A percentile compares a stretch with the other conserved stretches of the same genome.
These are phyloP conservation scores for Anisodus acutangulus DNA, from an alignment of 257 asterid genomes.

Conservation along the genomic window DNA sequence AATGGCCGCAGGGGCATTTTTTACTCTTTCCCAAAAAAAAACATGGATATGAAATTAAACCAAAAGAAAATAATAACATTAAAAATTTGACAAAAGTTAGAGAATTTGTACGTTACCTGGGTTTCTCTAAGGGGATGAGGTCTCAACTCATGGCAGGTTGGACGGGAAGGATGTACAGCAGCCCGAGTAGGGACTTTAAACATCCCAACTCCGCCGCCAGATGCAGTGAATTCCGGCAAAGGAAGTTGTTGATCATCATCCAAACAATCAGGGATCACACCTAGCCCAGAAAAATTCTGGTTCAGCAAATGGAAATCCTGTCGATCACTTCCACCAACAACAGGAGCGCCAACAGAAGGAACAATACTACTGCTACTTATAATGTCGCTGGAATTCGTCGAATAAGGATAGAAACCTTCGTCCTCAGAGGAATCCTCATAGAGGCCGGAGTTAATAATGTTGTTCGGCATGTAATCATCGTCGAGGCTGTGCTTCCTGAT, in stretches of 20 bases:
- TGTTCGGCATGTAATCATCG: conserved; percentile 53
- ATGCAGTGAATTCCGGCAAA: conserved; percentile 61
- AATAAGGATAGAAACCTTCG: conserved; percentile 28
- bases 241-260: conserved; percentile 27
- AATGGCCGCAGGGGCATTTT: not conserved
- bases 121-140: conserved; percentile 79
- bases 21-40: not conserved
- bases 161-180: conserved; percentile 63
- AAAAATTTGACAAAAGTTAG: not conserved
- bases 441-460: conserved; percentile 33
- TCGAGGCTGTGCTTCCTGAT: conserved; percentile 75
- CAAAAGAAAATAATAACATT: not conserved
- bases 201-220: conserved; percentile 66
- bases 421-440: conserved; percentile 16
- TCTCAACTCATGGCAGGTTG: conserved; percentile 66
- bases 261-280: conserved; percentile 28
- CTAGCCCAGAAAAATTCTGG: conserved; percentile 28
- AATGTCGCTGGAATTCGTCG: not conserved
- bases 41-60: not conserved
- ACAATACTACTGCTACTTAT: not conserved
- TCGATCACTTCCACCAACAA: not conserved
- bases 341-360: not conserved
- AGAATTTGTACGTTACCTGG: conserved; percentile 45
- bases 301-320: conserved; percentile 20
- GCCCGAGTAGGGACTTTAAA: conserved; percentile 61